Conservation (phyloP, 192 early-diverging fungal species). For the Coemansia sp. region DNA sequence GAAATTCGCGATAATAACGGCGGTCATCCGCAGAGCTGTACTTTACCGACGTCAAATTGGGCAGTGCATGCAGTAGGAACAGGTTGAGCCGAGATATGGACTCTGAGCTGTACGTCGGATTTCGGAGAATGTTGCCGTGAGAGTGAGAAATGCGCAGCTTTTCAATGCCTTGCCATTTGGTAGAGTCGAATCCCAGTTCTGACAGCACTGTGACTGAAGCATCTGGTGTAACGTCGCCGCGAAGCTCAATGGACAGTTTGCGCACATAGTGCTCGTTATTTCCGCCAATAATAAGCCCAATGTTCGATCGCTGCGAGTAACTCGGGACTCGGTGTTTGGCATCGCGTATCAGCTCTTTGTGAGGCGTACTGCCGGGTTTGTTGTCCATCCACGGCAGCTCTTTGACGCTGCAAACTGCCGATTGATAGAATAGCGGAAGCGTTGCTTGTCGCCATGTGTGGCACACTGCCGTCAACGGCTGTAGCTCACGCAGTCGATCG, state of each 20-base stretch:
- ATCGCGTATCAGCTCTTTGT: neutral
- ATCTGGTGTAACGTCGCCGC: slow-evolving; percentile 29
- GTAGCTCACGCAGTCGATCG: slow-evolving; percentile 15
- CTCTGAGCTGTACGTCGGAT: slow-evolving; percentile 10
- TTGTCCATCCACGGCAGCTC: neutral
- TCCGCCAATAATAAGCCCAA: slow-evolving; percentile 24
- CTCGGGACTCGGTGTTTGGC: neutral
- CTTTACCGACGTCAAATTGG: slow-evolving; percentile 27
- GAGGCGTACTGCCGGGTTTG: neutral
- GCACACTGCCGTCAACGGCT: slow-evolving; percentile 38
- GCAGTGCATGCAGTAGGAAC: slow-evolving; percentile 31
- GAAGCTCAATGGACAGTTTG: slow-evolving; percentile 24
- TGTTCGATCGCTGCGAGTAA: slow-evolving; percentile 12
- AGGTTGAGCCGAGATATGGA: slow-evolving; percentile 33
- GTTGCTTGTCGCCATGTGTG: slow-evolving; percentile 26
- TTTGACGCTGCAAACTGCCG: slow-evolving; percentile 28
- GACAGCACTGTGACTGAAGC: slow-evolving; percentile 18
- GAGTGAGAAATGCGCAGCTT: slow-evolving; percentile 25
- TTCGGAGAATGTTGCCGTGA: slow-evolving; percentile 15
- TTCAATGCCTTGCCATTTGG: slow-evolving; percentile 15
- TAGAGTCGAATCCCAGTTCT: slow-evolving; percentile 16
- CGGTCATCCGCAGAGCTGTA: slow-evolving; percentile 29
- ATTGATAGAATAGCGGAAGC: slow-evolving; percentile 36
- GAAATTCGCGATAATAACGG: slow-evolving; percentile 34
- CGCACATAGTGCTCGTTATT: slow-evolving; percentile 20